Evolutionary conservation across 2,329 filamentous ascomycete genomes (phyloP).

Genomic region (Clarireedia sp.): DNA sequence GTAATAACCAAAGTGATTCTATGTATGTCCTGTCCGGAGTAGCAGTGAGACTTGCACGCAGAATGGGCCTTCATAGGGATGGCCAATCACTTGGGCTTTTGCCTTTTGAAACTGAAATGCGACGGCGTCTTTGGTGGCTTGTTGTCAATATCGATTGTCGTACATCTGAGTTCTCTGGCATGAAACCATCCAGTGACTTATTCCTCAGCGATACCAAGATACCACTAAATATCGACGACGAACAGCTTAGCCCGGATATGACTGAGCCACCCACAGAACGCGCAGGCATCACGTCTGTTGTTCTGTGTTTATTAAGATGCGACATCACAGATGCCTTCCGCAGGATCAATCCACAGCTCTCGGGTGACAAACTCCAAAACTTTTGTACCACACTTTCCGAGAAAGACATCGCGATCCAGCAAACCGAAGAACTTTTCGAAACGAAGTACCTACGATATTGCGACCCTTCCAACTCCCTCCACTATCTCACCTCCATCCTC

Average conservation of each 20-base stretch:
- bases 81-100: slow-evolving; percentile 41
- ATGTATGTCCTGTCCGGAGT: slow-evolving; percentile 11
- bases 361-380: too few species aligned
- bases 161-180: slow-evolving; percentile 43
- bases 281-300: slow-evolving; percentile 28
- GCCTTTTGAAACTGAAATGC: slow-evolving; percentile 45
- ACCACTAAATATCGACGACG: slow-evolving; percentile 10
- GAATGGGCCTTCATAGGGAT: slow-evolving; percentile 27
- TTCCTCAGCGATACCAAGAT: slow-evolving; percentile 31
- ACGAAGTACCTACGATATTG: slow-evolving; percentile 32
- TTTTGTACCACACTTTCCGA: slow-evolving; percentile 11
- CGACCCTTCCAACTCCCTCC: slow-evolving; percentile 31
- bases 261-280: slow-evolving; percentile 23
- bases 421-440: slow-evolving; percentile 31
- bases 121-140: slow-evolving; percentile 51
- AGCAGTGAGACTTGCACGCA: slow-evolving; percentile 12
- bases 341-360: slow-evolving; percentile 4
- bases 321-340: slow-evolving; percentile 28
- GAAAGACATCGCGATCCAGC: slow-evolving; percentile 24
- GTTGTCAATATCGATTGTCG: slow-evolving; percentile 45
- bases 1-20: slow-evolving; percentile 10
- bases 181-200: slow-evolving; percentile 31
- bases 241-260: too few species aligned
- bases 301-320: slow-evolving; percentile 24
- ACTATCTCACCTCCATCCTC: slow-evolving; percentile 18